Evolutionary conservation across 345 rosid genomes (phyloP).

Genomic region (Nasturtium officinale): DNA sequence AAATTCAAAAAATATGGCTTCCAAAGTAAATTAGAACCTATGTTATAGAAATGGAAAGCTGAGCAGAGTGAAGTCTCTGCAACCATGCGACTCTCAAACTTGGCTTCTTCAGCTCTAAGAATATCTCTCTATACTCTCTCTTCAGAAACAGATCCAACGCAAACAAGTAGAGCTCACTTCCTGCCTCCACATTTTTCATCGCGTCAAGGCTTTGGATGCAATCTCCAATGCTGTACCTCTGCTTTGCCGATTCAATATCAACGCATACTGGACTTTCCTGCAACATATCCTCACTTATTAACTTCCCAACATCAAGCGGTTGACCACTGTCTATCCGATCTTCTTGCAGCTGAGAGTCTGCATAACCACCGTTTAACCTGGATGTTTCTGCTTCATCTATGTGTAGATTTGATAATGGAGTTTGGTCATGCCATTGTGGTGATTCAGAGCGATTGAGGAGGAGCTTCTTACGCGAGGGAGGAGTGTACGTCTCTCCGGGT

Average conservation of each 20-base stretch:
- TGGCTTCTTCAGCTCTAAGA: conserved; percentile 55
- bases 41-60: conserved; percentile 1
- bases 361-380: conserved; percentile 21
- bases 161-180: conserved; percentile 53
- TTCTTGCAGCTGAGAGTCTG: conserved; percentile 29
- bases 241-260: conserved; percentile 40
- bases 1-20: background rate
- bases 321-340: conserved; percentile 5
- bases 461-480: conserved; percentile 36
- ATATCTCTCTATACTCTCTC: conserved; percentile 61
- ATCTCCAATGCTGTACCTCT: conserved; percentile 50
- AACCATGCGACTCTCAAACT: conserved; percentile 54
- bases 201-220: conserved; percentile 56
- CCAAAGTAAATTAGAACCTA: background rate
- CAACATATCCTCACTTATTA: conserved; percentile 36
- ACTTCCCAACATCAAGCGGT: conserved; percentile 31
- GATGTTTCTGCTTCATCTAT: conserved; percentile 37
- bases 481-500: conserved; percentile 45
- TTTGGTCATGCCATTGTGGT: conserved; percentile 13
- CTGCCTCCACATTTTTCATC: conserved; percentile 54
- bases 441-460: conserved; percentile 31
- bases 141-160: conserved; percentile 57
- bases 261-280: conserved; percentile 39
- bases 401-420: conserved; percentile 28
- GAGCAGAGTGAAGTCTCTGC: conserved; percentile 46